phyloP scores from a whole-genome alignment of 805 yeast species.

The Metschnikowia anglica region DNA sequence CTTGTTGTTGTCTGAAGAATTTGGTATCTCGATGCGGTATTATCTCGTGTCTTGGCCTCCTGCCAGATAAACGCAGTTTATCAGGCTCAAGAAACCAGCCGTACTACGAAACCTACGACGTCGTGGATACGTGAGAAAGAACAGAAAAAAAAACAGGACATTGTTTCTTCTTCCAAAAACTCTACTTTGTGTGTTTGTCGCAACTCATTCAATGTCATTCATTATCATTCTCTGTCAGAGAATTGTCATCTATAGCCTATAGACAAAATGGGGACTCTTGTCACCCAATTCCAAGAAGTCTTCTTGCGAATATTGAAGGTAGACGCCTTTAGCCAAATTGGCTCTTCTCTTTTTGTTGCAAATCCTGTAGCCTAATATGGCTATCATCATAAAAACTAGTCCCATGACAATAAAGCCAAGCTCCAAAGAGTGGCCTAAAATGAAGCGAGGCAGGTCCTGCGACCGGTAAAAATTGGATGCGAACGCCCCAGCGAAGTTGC shows the following conservation, averaged over 20 bases:
- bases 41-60: too few species aligned
- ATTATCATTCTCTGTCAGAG: neutral
- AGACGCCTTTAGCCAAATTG: conserved; percentile 24
- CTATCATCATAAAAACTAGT: neutral
- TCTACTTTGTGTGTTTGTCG: too few species aligned
- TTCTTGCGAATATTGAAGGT: conserved; percentile 24
- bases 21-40: too few species aligned
- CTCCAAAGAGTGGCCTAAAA: conserved; percentile 31
- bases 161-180: too few species aligned
- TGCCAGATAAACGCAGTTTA: too few species aligned
- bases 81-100: neutral
- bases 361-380: neutral
- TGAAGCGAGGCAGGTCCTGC: conserved; percentile 26
- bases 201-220: neutral
- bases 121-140: neutral
- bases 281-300: conserved; percentile 43
- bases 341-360: conserved; percentile 9
- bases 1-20: too few species aligned
- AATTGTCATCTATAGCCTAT: conserved; percentile 15
- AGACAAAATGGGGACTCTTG: conserved; percentile 39
- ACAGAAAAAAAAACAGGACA: neutral
- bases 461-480: conserved; percentile 32
- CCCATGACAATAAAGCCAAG: conserved; percentile 36
- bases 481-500: conserved; percentile 38
- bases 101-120: neutral